Base-by-base conservation (phyloP, 305 asterid species). In the Rubia balearica region DNA sequence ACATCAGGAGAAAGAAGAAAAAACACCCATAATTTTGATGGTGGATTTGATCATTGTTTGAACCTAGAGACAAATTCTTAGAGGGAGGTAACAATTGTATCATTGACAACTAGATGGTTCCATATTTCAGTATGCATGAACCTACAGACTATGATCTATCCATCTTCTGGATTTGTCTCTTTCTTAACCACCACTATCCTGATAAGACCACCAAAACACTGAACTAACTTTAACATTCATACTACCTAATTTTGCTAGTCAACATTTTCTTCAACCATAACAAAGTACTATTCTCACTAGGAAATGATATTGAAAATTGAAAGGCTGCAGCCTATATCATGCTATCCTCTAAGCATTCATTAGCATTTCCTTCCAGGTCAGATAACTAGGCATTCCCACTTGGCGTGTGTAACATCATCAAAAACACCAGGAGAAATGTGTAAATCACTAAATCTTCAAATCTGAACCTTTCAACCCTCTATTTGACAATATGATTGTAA, bases 251-350 rank as follows among this genome's bases (percentile, higher is more conserved):
- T 22, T 16, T 49, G 71, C 45, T 45, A 42, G 12, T 27, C 27
- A 65, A 12, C 67, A 42, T 42, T 65, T 65, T 19, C 22, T 67
- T 67, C 11, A 46, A 12, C 42, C 59, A 21, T 21, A 66, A 67
- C 51, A 51, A 2, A 24, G 16, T 33, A 16, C 41, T 19, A 21
- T 45, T 43, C 41, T 8, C 24, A 13, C 59, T 21, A 46, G 45
- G 22, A 61, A 33, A 61, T 33, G 11, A 22, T 21, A 12, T 49
- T 49, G 27, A 67, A 42, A 67, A 67, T 40, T 24, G 16, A 48
- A 66, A 46, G 33, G 38, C 43, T 13, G 12, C 16, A 8, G 12
- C 30, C n/a, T 17, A 46, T 45, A 24, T 11, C 6, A 16, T 30
- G 45, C 7, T 48, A 30, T 67, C 16, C 40, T 67, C 49, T 67